phyloP scores from a whole-genome alignment of 1,139 yeast genomes.

The Protomyces arabidopsidicola region DNA sequence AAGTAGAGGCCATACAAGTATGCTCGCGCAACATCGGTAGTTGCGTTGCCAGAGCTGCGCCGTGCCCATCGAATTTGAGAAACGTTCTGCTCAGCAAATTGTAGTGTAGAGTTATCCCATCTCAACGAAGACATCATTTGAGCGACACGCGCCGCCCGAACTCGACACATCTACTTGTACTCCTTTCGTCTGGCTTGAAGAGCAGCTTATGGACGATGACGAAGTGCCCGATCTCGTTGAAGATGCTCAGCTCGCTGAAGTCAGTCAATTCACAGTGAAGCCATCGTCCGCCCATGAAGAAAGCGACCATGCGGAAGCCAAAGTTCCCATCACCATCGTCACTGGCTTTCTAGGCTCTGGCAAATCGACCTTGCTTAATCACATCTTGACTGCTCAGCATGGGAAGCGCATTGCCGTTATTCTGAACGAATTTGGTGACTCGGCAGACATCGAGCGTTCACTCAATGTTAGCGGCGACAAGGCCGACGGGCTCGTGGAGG shows the following conservation, averaged over 20 bases:
- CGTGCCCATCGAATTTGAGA: too few species aligned
- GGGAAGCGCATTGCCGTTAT: conserved; percentile 78
- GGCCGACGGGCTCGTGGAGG: conserved; percentile 53
- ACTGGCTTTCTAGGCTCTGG: conserved; percentile 97
- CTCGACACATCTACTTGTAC: too few species aligned
- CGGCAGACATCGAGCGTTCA: conserved; percentile 82
- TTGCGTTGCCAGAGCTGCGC: too few species aligned
- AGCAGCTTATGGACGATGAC: not conserved
- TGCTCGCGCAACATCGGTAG: too few species aligned
- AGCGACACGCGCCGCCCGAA: not conserved
- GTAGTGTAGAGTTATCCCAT: too few species aligned
- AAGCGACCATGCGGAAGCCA: conserved; percentile 33
- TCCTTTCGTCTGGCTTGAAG: too few species aligned
- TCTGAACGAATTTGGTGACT: conserved; percentile 52
- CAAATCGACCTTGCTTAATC: conserved; percentile 76
- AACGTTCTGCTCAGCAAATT: too few species aligned
- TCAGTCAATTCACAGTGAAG: not conserved
- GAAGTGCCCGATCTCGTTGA: not conserved
- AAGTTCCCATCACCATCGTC: conserved; percentile 85
- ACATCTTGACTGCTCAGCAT: conserved; percentile 59
- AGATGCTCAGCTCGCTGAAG: not conserved
- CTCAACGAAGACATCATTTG: not conserved
- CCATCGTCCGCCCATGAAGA: not conserved
- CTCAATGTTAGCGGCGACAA: conserved; percentile 66
- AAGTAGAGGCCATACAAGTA: too few species aligned